Evolutionary conservation across 2,329 filamentous ascomycete genomes (phyloP), one percentile per base, ranked within the genome.

Genomic region (Pestalotiopsis fici): DNA sequence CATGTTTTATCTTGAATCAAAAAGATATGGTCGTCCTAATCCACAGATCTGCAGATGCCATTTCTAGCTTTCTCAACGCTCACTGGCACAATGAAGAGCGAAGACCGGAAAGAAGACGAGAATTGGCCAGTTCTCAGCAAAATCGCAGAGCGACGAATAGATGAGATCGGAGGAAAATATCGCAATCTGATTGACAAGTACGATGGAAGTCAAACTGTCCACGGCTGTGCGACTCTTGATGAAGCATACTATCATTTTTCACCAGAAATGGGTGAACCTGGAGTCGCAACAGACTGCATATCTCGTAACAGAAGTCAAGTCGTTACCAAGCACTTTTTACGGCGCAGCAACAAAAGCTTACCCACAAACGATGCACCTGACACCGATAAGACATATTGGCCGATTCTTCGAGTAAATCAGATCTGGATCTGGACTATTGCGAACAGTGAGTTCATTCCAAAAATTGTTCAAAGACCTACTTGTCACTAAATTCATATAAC

Each of bases 231-330:
- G 18, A 50, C 43, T 21, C 43, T 50, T 1, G 43, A 50, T 21
- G 43, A 50, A n/a, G 15, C 43, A 3, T 50, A 21, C 18, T 50
- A 50, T 50, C 43, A 50, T 3, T 50, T 50, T 50, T 2, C 15
- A 50, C 3, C 18, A 3, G 4, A 50, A 50, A 2, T 6, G 1
- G 43, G 5, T 4, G 37, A 43, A 12, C 0, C 13, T 18, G 37
- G 1, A 18, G 37, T 3, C 3, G 1, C 13, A 18, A 3, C 13
- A 2, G 37, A 43, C 2, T 3, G 2, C 2, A 3, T 4, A 3
- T 12, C 39, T 43, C 43, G 43, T 1, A 21, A 50, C 1, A 4
- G 6, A n/a, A 23, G 15, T 3, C 43, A 50, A 23, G 43, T 50
- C 0, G 6, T 23, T 2, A 50, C 43, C 13, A 43, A 43, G 39